phyloP scores from a whole-genome alignment of 352 stramenopile species.

The Lagenidium giganteum region DNA sequence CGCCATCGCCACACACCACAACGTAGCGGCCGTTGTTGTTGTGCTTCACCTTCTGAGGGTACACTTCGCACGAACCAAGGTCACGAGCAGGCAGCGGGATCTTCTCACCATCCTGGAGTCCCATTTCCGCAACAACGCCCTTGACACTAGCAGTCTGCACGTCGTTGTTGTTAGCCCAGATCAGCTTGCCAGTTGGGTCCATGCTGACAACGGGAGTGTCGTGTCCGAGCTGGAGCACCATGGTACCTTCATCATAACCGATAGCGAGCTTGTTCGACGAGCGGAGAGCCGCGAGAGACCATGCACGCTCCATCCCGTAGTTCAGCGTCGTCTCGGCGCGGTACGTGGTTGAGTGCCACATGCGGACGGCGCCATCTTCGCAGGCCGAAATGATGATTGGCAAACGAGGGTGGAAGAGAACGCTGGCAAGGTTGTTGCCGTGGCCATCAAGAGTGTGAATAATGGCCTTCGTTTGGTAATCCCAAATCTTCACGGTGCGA shows the following conservation, averaged over 20 bases:
- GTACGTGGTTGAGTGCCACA: conserved; percentile 94
- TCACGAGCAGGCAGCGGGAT: conserved; percentile 84
- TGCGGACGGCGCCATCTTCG: conserved; percentile 95
- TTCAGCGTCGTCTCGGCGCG: conserved; percentile 98
- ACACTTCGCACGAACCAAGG: conserved; percentile 97
- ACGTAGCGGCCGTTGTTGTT: conserved; percentile 99
- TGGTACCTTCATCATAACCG: conserved; percentile 92
- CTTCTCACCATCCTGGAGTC: conserved; percentile 86
- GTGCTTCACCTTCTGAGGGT: conserved; percentile 96
- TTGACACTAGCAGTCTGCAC: conserved; percentile 94
- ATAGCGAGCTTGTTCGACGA: conserved; percentile 91
- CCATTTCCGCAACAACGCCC: conserved; percentile 73
- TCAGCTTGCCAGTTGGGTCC: conserved; percentile 96
- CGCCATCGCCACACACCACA: conserved; percentile 97
- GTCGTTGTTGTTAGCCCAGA: conserved; percentile 98
- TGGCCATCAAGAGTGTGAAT: conserved; percentile 98
- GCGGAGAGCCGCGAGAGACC: conserved; percentile 87
- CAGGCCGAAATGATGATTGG: conserved; percentile 97
- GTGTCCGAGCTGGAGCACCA: conserved; percentile 97
- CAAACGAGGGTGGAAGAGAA: conserved; percentile 98
- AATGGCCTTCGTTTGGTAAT: conserved; percentile 99
- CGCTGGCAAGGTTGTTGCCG: conserved; percentile 97
- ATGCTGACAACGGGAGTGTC: conserved; percentile 98
- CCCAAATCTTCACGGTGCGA: conserved; percentile 98
- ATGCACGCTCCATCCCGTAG: conserved; percentile 99